Evolutionary conservation across 2,329 filamentous ascomycete species (phyloP).

Genomic region (Plenodomus tracheiphilus): DNA sequence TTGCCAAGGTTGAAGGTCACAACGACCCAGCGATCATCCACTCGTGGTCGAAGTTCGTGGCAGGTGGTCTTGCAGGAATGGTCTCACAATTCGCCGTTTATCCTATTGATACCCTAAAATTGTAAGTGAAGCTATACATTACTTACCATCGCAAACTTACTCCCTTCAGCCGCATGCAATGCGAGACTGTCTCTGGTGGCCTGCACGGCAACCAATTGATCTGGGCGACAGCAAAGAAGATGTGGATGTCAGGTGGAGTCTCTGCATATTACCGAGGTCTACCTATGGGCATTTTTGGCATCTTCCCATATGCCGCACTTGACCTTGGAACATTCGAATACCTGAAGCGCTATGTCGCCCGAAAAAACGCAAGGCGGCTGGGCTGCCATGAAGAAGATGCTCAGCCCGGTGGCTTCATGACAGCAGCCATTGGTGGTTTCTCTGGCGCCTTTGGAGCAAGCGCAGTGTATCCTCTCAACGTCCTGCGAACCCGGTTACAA

Average conservation of each 20-base stretch:
- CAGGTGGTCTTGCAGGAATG: conserved; percentile 87
- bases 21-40: conserved; percentile 78
- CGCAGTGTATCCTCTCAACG: conserved; percentile 93
- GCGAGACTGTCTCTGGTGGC: conserved; percentile 86
- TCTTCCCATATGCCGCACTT: conserved; percentile 97
- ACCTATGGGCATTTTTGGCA: conserved; percentile 90
- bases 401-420: conserved; percentile 76
- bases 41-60: conserved; percentile 83
- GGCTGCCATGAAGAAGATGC: conserved; percentile 81
- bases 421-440: conserved; percentile 85
- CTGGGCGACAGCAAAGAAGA: conserved; percentile 78
- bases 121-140: conserved; percentile 50
- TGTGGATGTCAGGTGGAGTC: conserved; percentile 77
- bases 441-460: conserved; percentile 90
- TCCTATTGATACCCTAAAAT: conserved; percentile 82
- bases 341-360: conserved; percentile 74
- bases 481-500: conserved; percentile 87
- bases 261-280: conserved; percentile 86
- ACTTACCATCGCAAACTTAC: conserved; percentile 10
- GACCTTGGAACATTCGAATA: conserved; percentile 96
- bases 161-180: conserved; percentile 74
- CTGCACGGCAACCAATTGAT: conserved; percentile 82
- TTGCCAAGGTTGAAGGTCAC: conserved; percentile 87
- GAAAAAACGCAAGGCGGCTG: conserved; percentile 68
- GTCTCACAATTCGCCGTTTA: conserved; percentile 97